Percentiles rank a stretch among this genome's conserved stretches.
Evolutionary conservation across 2,329 filamentous ascomycete genomes (phyloP).

Genomic region (Penicillium sp.): DNA sequence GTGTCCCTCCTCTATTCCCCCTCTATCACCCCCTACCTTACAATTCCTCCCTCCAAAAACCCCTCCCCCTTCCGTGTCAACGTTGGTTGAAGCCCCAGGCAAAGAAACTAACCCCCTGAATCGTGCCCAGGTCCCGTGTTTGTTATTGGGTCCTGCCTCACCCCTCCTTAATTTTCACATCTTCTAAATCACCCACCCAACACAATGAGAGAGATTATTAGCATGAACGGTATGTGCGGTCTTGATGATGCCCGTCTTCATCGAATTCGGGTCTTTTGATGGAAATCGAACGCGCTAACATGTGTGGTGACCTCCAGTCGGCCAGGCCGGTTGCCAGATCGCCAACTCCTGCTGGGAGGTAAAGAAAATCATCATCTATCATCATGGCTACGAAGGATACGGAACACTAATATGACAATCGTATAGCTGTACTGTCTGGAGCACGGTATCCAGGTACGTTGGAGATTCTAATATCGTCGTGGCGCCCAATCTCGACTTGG

Average conservation of each 20-base stretch:
- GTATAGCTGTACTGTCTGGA: slow-evolving; percentile 97
- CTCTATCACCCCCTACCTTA: slow-evolving; percentile 3
- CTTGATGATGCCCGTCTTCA: slow-evolving; percentile 22
- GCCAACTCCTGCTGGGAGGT: slow-evolving; percentile 99
- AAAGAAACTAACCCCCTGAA: slow-evolving; percentile 29
- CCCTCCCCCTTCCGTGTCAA: slow-evolving; percentile 23
- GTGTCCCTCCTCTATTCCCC: slow-evolving; percentile 22
- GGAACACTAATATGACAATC: slow-evolving; percentile 43
- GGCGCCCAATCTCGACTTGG: slow-evolving; percentile 28
- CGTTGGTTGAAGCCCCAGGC: neutral
- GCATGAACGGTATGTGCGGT: slow-evolving; percentile 84
- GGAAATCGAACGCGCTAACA: slow-evolving; percentile 45
- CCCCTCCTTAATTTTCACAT: slow-evolving; percentile 36
- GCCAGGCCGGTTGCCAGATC: slow-evolving; percentile 99
- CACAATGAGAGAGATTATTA: slow-evolving; percentile 99
- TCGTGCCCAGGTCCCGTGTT: slow-evolving; percentile 34
- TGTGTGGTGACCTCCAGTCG: slow-evolving; percentile 67
- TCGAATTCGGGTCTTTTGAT: slow-evolving; percentile 17
- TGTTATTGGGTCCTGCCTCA: slow-evolving; percentile 37
- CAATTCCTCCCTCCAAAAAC: slow-evolving; percentile 12
- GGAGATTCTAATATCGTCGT: slow-evolving; percentile 26
- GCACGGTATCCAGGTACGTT: slow-evolving; percentile 95
- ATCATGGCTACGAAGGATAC: slow-evolving; percentile 21
- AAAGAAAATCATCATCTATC: slow-evolving; percentile 50
- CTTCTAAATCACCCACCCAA: slow-evolving; percentile 38